phyloP scores from a whole-genome alignment of 192 early-diverging fungal genomes.

The Linnemannia exigua region DNA sequence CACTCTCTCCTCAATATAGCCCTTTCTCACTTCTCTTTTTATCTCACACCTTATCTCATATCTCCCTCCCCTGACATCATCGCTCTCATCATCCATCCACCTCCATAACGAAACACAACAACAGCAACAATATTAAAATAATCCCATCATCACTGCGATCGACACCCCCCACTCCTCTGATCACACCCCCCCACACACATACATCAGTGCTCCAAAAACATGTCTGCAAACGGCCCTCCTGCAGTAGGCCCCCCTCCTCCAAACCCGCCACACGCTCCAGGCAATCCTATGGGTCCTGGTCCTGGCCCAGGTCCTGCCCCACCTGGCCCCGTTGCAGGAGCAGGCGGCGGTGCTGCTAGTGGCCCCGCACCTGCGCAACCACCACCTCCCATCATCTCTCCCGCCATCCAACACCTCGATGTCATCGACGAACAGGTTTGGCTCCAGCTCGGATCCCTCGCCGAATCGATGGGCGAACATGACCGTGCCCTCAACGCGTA shows the following conservation, averaged over 20 bases:
- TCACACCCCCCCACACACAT: not conserved
- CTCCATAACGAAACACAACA: too few species aligned
- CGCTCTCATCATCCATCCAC: not conserved
- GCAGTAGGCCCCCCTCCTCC: constrained; percentile 7
- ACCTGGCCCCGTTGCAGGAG: not conserved
- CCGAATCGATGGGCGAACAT: constrained; percentile 71
- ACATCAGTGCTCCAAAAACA: not conserved
- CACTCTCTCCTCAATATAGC: not conserved
- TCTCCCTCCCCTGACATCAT: too few species aligned
- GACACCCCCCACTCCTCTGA: not conserved
- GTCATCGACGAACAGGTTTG: constrained; percentile 69
- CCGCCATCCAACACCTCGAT: constrained; percentile 58
- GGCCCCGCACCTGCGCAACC: constrained; percentile 21
- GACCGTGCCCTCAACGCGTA: constrained; percentile 89
- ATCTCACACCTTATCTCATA: too few species aligned
- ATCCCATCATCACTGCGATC: too few species aligned
- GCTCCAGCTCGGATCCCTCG: constrained; percentile 68
- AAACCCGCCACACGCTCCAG: not conserved
- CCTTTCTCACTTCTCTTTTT: too few species aligned
- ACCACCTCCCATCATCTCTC: constrained; percentile 20
- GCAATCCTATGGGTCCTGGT: constrained; percentile 11
- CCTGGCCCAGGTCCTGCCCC: not conserved
- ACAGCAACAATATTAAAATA: too few species aligned
- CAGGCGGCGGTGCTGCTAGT: constrained; percentile 15
- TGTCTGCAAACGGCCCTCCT: constrained; percentile 16